Conservation (phyloP, 148 eudicot genomes). For the Amaranthus palmeri region DNA sequence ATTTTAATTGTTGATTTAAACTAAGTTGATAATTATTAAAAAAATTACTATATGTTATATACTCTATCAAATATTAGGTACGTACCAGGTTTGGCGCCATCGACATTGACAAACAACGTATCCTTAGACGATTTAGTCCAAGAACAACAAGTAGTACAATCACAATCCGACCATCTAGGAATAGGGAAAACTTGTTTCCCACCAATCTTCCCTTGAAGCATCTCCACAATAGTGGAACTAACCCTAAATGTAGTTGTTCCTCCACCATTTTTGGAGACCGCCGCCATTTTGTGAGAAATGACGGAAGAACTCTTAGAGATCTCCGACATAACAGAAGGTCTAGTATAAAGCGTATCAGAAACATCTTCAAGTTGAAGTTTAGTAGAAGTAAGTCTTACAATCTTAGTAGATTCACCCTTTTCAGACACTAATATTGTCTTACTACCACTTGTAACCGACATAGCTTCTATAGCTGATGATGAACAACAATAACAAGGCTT, state of each 20-base stretch:
- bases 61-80: background rate
- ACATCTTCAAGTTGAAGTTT: slow-evolving; percentile 71
- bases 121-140: slow-evolving; percentile 61
- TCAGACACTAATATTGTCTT: slow-evolving; percentile 64
- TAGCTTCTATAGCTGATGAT: slow-evolving; percentile 38
- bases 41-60: background rate
- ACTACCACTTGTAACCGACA: slow-evolving; percentile 43
- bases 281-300: background rate
- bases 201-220: slow-evolving; percentile 59
- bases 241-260: slow-evolving; percentile 39
- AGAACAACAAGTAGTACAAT: slow-evolving; percentile 61
- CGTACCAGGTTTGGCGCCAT: slow-evolving; percentile 57
- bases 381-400: slow-evolving; percentile 48
- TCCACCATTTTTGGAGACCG: slow-evolving; percentile 1
- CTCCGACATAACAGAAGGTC: slow-evolving; percentile 59
- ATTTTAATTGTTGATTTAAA: too few species aligned
- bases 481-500: slow-evolving; percentile 65
- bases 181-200: slow-evolving; percentile 34
- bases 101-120: slow-evolving; percentile 50
- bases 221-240: slow-evolving; percentile 60
- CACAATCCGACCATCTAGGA: slow-evolving; percentile 95
- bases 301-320: slow-evolving; percentile 36
- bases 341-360: slow-evolving; percentile 79
- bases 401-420: slow-evolving; percentile 46
- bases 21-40: too few species aligned